A percentile compares a stretch with the other conserved stretches of the same genome.
phyloP scores from a whole-genome alignment of 495 filamentous ascomycete species.

The Penicillium paxilli region DNA sequence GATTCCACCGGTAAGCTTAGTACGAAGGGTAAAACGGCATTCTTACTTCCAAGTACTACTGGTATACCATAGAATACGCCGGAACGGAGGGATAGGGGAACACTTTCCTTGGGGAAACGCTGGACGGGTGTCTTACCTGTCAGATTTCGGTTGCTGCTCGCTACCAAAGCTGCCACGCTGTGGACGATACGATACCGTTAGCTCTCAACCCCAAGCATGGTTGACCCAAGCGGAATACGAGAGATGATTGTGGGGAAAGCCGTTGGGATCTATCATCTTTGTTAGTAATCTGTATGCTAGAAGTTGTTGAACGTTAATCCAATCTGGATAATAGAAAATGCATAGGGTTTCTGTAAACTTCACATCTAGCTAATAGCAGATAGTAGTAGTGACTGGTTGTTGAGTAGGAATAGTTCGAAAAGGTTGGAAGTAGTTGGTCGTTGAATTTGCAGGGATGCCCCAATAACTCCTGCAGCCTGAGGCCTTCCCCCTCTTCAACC shows the following conservation, averaged over 20 bases:
- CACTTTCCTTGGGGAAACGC: not conserved
- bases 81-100: not conserved
- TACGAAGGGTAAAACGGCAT: not conserved
- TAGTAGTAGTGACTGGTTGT: too few relatives aligned
- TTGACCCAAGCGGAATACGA: constrained; percentile 1
- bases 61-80: not conserved
- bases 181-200: not conserved
- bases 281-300: too few relatives aligned
- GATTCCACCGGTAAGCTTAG: constrained; percentile 13
- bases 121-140: not conserved
- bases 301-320: too few relatives aligned
- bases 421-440: too few relatives aligned
- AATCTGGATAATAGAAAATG: too few relatives aligned
- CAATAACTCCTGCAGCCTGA: too few relatives aligned
- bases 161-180: not conserved
- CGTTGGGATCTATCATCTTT: too few relatives aligned
- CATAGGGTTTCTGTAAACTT: too few relatives aligned
- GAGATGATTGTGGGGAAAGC: constrained; percentile 2
- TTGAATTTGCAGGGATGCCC: too few relatives aligned
- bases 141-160: not conserved
- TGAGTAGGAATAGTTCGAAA: too few relatives aligned
- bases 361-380: too few relatives aligned
- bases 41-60: not conserved
- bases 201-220: not conserved
- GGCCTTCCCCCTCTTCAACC: too few relatives aligned